These are phyloP conservation scores for Neocatenulostroma microsporum DNA, from an alignment of 2,329 filamentous ascomycete species.

Conservation along the genomic window DNA sequence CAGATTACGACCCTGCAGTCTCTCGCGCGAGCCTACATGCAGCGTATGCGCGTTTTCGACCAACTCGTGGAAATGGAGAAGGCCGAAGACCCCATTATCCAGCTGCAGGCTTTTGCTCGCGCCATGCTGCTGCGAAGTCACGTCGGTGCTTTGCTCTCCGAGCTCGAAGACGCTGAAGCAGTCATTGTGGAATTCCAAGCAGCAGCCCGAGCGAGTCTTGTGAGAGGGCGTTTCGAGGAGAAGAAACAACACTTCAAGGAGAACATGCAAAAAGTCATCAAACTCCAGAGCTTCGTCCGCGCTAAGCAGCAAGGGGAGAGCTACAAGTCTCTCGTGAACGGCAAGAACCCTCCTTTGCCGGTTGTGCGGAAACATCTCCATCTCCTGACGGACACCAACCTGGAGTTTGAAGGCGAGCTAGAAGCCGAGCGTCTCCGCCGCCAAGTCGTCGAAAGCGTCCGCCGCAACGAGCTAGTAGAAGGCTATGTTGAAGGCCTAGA, in stretches of 20 bases:
- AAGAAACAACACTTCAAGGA: conserved; percentile 84
- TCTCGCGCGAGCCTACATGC: conserved; percentile 56
- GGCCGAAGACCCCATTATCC: conserved; percentile 57
- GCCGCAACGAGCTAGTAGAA: conserved; percentile 93
- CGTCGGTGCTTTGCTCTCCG: conserved; percentile 64
- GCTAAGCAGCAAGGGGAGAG: conserved; percentile 94
- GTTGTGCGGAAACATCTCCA: conserved; percentile 98
- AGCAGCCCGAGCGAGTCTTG: conserved; percentile 61
- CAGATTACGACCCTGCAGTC: conserved; percentile 59
- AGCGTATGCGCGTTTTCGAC: conserved; percentile 52
- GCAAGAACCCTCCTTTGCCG: conserved; percentile 92
- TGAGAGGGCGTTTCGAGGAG: conserved; percentile 69
- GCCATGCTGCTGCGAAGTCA: conserved; percentile 70
- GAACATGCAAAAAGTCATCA: conserved; percentile 99
- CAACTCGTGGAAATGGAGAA: conserved; percentile 64
- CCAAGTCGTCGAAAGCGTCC: conserved; percentile 92
- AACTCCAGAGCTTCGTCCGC: conserved; percentile 93
- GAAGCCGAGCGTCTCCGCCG: conserved; percentile 93
- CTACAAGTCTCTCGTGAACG: conserved; percentile 92
- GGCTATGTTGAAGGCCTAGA: conserved; percentile 98
- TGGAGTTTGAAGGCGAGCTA: conserved; percentile 97
- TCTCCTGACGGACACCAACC: conserved; percentile 93
- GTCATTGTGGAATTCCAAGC: conserved; percentile 67
- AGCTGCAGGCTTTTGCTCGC: conserved; percentile 67
- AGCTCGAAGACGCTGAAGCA: conserved; percentile 79